Evolutionary conservation across 768 basidiomycete species (phyloP).

Genomic region (Imleria badia): DNA sequence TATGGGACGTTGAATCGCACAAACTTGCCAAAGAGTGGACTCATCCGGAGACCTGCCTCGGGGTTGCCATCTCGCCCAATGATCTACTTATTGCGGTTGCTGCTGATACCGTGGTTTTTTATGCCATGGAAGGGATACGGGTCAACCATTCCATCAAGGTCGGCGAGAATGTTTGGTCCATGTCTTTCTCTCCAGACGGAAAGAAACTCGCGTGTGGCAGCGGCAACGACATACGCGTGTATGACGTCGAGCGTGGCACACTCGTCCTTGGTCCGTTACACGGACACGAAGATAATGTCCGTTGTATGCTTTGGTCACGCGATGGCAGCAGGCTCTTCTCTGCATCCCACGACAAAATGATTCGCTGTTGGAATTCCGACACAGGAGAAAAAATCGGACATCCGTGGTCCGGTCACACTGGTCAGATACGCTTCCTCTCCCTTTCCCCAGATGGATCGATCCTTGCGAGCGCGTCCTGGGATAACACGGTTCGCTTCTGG

Average conservation of each 20-base stretch:
- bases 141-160: neutral
- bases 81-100: neutral
- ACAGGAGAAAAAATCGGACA: slow-evolving; percentile 5
- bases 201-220: slow-evolving; percentile 1
- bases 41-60: accelerated
- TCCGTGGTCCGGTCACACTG: slow-evolving; percentile 16
- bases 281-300: neutral
- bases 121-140: neutral
- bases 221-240: neutral
- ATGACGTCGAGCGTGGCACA: neutral
- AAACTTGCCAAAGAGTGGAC: neutral
- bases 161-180: neutral
- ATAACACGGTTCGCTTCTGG: slow-evolving; percentile 7
- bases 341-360: neutral
- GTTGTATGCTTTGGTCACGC: too few relatives aligned
- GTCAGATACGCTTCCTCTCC: accelerated
- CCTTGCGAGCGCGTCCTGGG: neutral
- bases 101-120: accelerated
- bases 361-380: slow-evolving; percentile 6
- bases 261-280: neutral
- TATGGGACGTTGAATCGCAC: slow-evolving; percentile 3
- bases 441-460: too few relatives aligned
- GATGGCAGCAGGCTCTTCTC: too few relatives aligned
- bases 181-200: neutral
- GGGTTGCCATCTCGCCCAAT: neutral